Evolutionary conservation across 306 rosid species (phyloP), one percentile per base, ranked within the genome.

Genomic region (Sicyos baderoa): DNA sequence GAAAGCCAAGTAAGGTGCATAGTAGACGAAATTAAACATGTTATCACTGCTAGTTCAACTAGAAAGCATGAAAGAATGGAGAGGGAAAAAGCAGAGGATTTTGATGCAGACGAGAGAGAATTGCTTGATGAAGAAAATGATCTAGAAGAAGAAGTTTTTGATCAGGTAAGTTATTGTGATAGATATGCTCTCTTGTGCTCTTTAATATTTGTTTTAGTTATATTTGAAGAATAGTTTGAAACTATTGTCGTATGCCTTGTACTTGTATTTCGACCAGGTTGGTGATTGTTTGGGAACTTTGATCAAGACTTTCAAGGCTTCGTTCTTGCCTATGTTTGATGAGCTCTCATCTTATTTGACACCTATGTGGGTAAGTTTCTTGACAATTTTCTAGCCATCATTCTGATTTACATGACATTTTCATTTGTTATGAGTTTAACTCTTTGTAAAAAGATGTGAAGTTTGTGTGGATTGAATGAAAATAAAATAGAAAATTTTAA

Each of bases 61-160:
- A 85, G 99, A 74, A 94, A 94, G 72, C 76, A 77, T 65, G 99
- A 94, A 77, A 90, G 99, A 75, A 84, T 85, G 16, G 99, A 90
- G 76, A 81, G 97, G 80, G 77, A 88, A 72, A 87, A 84, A 77
- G 97, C 97, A 50, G 99, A 94, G 80, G 99, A 94, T 80, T 94
- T 94, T 85, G 99, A 90, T 74, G 97, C 88, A 8, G 99, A 94
- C 78, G 97, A 90, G 75, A 82, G 87, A 18, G 97, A 94, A 74
- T 74, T 94, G 63, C 89, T 94, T 75, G 89, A 88, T 70, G 99
- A 94, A 81, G 99, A 94, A 86, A 94, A 94, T 84, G 99, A 94
- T 72, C 97, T 88, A 75, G 99, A 94, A 86, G 99, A 94, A 76
- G 99, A 90, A 90, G 97, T 94, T 77, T 94, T 94, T 82, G 99